Evolutionary conservation across 306 rosid genomes (phyloP).

Genomic region (Prunus persica): Prunus_persica_NCBIv2 NC_034009.1:35510001-35510500

Average conservation of each 20-base stretch:
- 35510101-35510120: conserved; percentile 98
- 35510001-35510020: not conserved
- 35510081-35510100: conserved; percentile 99
- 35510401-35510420: conserved; percentile 95
- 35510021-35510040: conserved; percentile 50
- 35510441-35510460: conserved; percentile 76
- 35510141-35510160: conserved; percentile 98
- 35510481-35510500: not conserved
- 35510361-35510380: conserved; percentile 97
- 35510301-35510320: too few species aligned
- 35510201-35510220: not conserved
- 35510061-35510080: conserved; percentile 94
- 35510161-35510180: conserved; percentile 98
- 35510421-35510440: conserved; percentile 94
- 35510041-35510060: conserved; percentile 97
- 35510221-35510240: not conserved
- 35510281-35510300: too few species aligned
- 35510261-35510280: too few species aligned
- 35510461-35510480: not conserved
- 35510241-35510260: too few species aligned
- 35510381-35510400: conserved; percentile 88
- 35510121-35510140: conserved; percentile 99
- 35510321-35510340: conserved; percentile 22
- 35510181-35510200: conserved; percentile 15
- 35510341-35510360: conserved; percentile 68